phyloP scores from a whole-genome alignment of 768 basidiomycete genomes.

The Suillus subalutaceus region DNA sequence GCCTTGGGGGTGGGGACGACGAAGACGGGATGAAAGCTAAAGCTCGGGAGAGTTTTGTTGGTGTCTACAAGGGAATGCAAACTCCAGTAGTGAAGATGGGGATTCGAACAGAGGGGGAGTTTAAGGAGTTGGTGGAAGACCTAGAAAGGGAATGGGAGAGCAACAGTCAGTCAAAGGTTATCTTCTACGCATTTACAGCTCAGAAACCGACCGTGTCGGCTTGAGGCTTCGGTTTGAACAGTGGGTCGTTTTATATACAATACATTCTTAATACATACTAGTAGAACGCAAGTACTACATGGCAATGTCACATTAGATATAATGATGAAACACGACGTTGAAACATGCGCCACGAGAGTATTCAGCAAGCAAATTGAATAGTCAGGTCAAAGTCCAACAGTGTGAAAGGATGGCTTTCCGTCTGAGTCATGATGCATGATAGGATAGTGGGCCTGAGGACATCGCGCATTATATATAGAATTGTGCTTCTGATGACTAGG shows the following conservation, averaged over 20 bases:
- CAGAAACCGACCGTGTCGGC: not conserved
- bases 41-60: not conserved
- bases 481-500: no score
- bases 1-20: not conserved
- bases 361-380: no score
- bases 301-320: not conserved
- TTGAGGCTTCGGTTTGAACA: not conserved
- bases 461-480: no score
- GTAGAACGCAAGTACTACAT: not conserved
- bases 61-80: not conserved
- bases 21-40: not conserved
- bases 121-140: not conserved
- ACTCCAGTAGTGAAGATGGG: not conserved
- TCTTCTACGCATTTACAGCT: not conserved
- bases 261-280: not conserved
- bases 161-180: not conserved
- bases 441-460: no score
- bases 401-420: no score
- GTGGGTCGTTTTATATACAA: not conserved
- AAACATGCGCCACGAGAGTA: not conserved
- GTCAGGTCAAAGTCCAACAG: no score
- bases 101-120: conserved; percentile 3
- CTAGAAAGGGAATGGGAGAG: conserved; percentile 5
- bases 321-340: not conserved
- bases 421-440: no score